These are phyloP conservation scores for Apiospora phragmitis DNA, from an alignment of 2,329 filamentous ascomycete species.

Conservation along the genomic window DNA sequence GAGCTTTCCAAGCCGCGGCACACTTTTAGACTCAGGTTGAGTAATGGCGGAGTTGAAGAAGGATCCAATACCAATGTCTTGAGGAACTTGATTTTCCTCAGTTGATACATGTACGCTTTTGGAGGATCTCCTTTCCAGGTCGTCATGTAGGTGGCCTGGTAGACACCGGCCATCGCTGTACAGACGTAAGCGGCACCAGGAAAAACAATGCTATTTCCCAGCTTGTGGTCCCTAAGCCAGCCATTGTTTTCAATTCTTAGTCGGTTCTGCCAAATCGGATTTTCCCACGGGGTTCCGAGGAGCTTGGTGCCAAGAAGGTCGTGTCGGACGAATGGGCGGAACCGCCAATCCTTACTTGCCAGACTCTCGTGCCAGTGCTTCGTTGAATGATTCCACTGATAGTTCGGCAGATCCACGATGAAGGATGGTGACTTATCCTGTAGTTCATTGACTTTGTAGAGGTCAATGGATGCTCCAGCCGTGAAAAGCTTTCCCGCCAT, in stretches of 20 bases:
- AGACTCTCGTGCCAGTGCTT: conserved; percentile 24
- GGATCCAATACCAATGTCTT: no score
- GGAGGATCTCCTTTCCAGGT: no score
- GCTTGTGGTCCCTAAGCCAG: conserved; percentile 45
- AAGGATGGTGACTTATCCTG: neutral
- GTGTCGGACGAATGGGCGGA: conserved; percentile 16
- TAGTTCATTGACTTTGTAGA: conserved; percentile 20
- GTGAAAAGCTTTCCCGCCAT: conserved; percentile 25
- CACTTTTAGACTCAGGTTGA: no score
- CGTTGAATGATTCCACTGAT: conserved; percentile 25
- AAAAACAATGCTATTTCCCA: no score
- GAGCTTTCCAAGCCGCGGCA: no score
- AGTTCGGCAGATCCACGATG: conserved; percentile 28
- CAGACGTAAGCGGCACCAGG: no score
- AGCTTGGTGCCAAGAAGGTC: conserved; percentile 24
- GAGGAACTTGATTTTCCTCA: no score
- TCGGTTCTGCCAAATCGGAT: conserved; percentile 29
- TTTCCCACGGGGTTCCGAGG: conserved; percentile 17
- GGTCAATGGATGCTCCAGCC: conserved; percentile 17
- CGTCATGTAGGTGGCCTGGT: no score
- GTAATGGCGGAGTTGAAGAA: no score
- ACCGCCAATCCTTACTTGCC: conserved; percentile 24
- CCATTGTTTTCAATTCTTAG: no score
- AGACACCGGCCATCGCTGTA: no score
- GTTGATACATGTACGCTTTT: no score